A percentile compares a stretch with the other conserved stretches of the same genome.
phyloP scores from a whole-genome alignment of 805 yeast species.

The Sugiyamaella marilandica region DNA sequence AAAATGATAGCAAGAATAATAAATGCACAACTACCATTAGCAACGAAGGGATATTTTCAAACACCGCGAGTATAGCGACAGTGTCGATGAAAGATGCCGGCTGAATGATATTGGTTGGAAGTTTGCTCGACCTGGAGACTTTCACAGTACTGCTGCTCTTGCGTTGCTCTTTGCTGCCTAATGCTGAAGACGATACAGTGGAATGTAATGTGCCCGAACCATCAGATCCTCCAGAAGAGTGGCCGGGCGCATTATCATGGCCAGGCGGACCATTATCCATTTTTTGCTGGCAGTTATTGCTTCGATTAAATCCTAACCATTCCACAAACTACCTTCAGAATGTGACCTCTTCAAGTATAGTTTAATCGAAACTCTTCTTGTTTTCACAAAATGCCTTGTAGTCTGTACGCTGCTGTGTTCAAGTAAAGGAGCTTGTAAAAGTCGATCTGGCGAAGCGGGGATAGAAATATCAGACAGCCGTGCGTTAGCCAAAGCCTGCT shows the following conservation, averaged over 20 bases:
- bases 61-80: conserved; percentile 31
- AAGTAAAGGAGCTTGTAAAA: too few relatives aligned
- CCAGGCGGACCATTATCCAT: not conserved
- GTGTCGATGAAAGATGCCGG: conserved; percentile 34
- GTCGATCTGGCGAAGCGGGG: too few relatives aligned
- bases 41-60: conserved; percentile 29
- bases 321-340: too few relatives aligned
- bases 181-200: not conserved
- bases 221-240: too few relatives aligned
- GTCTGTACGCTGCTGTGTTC: too few relatives aligned
- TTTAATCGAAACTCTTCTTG: too few relatives aligned
- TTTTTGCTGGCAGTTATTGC: not conserved
- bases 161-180: not conserved
- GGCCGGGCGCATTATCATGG: not conserved
- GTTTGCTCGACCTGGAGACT: conserved; percentile 4
- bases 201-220: too few relatives aligned
- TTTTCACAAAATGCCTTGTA: too few relatives aligned
- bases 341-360: too few relatives aligned
- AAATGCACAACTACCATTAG: conserved; percentile 27
- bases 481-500: too few relatives aligned
- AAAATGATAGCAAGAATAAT: conserved; percentile 24
- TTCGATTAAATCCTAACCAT: too few relatives aligned
- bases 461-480: not conserved
- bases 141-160: not conserved
- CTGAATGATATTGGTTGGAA: conserved; percentile 26